phyloP scores from a whole-genome alignment of 805 yeast genomes.

The Candida succiphila region DNA sequence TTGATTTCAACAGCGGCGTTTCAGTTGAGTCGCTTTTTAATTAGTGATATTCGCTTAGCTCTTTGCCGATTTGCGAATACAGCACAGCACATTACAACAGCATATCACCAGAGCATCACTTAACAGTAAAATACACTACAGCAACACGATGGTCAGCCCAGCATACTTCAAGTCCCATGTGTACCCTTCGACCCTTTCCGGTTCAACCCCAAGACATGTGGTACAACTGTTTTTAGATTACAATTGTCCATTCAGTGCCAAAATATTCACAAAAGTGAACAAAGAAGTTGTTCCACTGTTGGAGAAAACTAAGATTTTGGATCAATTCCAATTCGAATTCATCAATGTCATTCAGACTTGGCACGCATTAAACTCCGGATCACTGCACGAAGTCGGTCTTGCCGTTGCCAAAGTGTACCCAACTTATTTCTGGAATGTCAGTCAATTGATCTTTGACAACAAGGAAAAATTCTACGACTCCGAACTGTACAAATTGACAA shows the following conservation, averaged over 20 bases:
- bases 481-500: constrained; percentile 39
- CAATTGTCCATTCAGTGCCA: constrained; percentile 68
- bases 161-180: background rate
- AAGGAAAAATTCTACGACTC: constrained; percentile 52
- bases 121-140: no score
- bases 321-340: constrained; percentile 49
- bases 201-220: constrained; percentile 16
- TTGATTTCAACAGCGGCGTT: no score
- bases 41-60: no score
- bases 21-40: no score
- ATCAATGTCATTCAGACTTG: constrained; percentile 82
- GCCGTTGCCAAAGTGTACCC: constrained; percentile 57
- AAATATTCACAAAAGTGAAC: constrained; percentile 47
- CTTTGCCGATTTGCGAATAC: no score
- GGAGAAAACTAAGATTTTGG: constrained; percentile 29
- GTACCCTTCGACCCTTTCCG: background rate
- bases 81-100: no score
- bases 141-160: constrained; percentile 1
- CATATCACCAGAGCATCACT: no score
- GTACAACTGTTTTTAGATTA: constrained; percentile 66
- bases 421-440: constrained; percentile 44
- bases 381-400: constrained; percentile 61
- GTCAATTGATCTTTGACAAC: constrained; percentile 45
- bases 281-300: constrained; percentile 43
- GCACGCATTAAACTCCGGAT: constrained; percentile 63